A percentile compares a stretch with the other conserved stretches of the same genome.
Evolutionary conservation across 176 grass and related monocot species (phyloP).

Genomic region (Musa troglodytarum): DNA sequence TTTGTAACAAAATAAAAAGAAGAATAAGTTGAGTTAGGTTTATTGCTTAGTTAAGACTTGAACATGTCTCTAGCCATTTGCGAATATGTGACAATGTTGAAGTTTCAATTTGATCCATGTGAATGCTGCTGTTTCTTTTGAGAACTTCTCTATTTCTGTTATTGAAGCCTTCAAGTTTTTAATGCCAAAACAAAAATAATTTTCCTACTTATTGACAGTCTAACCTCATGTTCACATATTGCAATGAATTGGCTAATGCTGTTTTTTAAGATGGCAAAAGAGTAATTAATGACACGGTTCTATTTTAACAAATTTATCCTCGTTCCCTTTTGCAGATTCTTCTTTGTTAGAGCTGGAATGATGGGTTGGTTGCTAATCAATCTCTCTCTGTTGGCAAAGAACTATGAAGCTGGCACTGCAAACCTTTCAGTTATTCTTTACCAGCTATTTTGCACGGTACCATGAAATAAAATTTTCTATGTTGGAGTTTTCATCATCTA

Average conservation of each 20-base stretch:
- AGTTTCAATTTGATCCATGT: no score
- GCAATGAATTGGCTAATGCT: not conserved
- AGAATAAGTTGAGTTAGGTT: not conserved
- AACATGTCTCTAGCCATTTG: not conserved
- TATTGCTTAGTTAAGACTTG: not conserved
- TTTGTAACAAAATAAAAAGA: not conserved
- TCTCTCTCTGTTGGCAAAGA: slow-evolving; percentile 84
- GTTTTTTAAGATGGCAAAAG: not conserved
- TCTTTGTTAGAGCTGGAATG: slow-evolving; percentile 98
- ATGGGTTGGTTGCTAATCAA: slow-evolving; percentile 99
- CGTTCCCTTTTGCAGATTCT: slow-evolving; percentile 56
- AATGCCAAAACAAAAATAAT: not conserved
- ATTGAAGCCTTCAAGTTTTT: not conserved
- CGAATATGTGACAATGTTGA: not conserved
- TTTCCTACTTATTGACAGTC: not conserved
- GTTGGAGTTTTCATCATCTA: slow-evolving; percentile 4
- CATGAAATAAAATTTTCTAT: slow-evolving; percentile 16
- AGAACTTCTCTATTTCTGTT: not conserved
- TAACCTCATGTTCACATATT: not conserved
- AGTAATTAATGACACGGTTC: not conserved
- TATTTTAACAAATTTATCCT: not conserved
- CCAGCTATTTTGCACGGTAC: slow-evolving; percentile 89
- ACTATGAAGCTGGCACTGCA: slow-evolving; percentile 56
- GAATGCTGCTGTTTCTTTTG: not conserved
- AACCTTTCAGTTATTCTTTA: slow-evolving; percentile 80